These are phyloP conservation scores for Globisporangium nagaii DNA, from an alignment of 352 stramenopile species.

Conservation along the genomic window DNA sequence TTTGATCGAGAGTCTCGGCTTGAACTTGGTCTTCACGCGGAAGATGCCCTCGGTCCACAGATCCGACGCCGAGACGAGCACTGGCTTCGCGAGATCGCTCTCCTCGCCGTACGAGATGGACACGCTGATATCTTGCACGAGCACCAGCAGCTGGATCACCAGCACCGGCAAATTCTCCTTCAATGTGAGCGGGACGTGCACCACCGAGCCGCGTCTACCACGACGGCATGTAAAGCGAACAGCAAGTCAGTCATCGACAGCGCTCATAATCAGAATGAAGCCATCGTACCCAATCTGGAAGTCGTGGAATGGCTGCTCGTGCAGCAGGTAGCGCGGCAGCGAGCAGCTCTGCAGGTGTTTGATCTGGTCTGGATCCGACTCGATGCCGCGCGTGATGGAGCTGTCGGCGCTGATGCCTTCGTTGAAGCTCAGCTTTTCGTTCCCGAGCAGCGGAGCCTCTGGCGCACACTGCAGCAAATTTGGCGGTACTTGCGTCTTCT, in stretches of 20 bases:
- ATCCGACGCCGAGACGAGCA: slow-evolving; percentile 37
- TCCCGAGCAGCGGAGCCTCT: slow-evolving; percentile 28
- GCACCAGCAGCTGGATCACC: slow-evolving; percentile 27
- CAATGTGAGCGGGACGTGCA: slow-evolving; percentile 6
- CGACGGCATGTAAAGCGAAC: too few species aligned
- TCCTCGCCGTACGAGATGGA: slow-evolving; percentile 19
- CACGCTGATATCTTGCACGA: slow-evolving; percentile 37
- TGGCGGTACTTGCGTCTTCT: slow-evolving; percentile 23
- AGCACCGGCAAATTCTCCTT: slow-evolving; percentile 5
- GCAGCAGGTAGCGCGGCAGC: slow-evolving; percentile 41
- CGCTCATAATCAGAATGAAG: too few species aligned
- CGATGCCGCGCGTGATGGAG: slow-evolving; percentile 18
- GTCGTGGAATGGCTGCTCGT: slow-evolving; percentile 27
- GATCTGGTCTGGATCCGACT: slow-evolving; percentile 36
- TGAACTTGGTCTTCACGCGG: slow-evolving; percentile 15
- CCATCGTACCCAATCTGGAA: slow-evolving; percentile 41
- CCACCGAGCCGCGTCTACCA: slow-evolving; percentile 14
- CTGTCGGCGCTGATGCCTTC: slow-evolving; percentile 17
- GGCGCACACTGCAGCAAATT: slow-evolving; percentile 55
- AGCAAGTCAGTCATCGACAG: too few species aligned
- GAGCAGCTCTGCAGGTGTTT: slow-evolving; percentile 49
- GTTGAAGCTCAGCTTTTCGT: slow-evolving; percentile 11
- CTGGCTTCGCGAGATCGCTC: slow-evolving; percentile 27
- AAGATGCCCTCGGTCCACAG: slow-evolving; percentile 50
- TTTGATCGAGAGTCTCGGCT: slow-evolving; percentile 19